Evolutionary conservation across 192 early-diverging fungal species (phyloP), one percentile per base, ranked within the genome.

Genomic region (Coemansia sp.): DNA sequence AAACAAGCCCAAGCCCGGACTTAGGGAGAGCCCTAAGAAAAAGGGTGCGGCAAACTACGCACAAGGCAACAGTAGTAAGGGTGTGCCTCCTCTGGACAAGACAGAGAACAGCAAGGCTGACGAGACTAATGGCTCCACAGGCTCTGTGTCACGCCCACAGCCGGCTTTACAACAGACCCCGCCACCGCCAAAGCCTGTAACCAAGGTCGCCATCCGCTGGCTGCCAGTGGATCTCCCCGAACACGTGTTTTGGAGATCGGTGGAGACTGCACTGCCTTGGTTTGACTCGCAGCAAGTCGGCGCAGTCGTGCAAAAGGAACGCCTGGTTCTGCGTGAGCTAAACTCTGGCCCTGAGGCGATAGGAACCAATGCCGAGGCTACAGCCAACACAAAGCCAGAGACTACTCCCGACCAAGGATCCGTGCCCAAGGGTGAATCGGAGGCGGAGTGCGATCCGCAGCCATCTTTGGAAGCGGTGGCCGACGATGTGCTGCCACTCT

Each of bases 201-300:
- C 69, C 31, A 79, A 79, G 61, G 62, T 79, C n/a, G 71, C 72
- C 35, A 60, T 79, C 20, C 71, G 77, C 59, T 74, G 77, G 77
- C 58, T 79, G 46, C 78, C 78, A 13, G 59, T 64, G 11, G 73
- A 75, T 34, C 66, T 81, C 2, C 78, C 78, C 35, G 78, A 81
- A 23, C 73, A 81, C 23, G 73, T 81, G 40, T 76, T 81, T 48
- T 81, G 79, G 79, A 67, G 40, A 13, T 65, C 79, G 0, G 63
- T 65, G 2, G 79, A 81, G 64, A 40, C 79, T 1, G 62, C 79
- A 0, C 63, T 81, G 20, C 79, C 70, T 8, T 81, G 79, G 79
- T 76, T 71, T 20, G 66, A 69, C 31, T 42, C 70, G 4, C 40
- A 46, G 36, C 18, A 28, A 10, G 56, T 34, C 0, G 79, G 79